These are phyloP conservation scores for Fusarium goolgardi DNA, from an alignment of 2,329 filamentous ascomycete genomes.

Conservation along the genomic window DNA sequence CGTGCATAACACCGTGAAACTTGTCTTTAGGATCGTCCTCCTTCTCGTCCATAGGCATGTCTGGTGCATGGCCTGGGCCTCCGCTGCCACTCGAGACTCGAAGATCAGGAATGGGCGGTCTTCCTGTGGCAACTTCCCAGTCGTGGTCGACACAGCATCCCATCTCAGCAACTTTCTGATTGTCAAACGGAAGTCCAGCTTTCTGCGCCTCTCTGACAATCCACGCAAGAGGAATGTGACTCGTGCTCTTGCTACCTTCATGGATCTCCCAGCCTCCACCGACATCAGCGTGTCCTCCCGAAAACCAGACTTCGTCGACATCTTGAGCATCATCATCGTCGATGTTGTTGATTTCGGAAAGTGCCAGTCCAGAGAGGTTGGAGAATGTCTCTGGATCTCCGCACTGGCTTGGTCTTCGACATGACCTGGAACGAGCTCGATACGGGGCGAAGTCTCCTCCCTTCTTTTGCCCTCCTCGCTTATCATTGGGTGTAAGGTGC, in stretches of 20 bases:
- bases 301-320: conserved; percentile 84
- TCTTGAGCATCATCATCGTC: conserved; percentile 70
- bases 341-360: conserved; percentile 52
- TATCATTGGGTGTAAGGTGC: conserved; percentile 30
- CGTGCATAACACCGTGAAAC: conserved; percentile 70
- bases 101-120: conserved; percentile 49
- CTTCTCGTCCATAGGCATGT: conserved; percentile 41
- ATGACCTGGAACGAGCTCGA: conserved; percentile 55
- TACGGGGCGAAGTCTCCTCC: conserved; percentile 54
- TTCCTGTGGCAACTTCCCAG: conserved; percentile 10
- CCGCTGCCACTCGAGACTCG: conserved; percentile 42
- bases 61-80: conserved; percentile 35
- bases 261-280: conserved; percentile 79
- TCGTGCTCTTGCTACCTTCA: conserved; percentile 68
- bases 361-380: conserved; percentile 47
- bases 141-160: conserved; percentile 60
- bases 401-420: conserved; percentile 45
- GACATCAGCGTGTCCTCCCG: conserved; percentile 81
- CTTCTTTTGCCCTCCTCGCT: conserved; percentile 9
- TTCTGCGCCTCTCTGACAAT: conserved; percentile 71
- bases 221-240: conserved; percentile 76
- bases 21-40: conserved; percentile 38
- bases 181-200: conserved; percentile 78
- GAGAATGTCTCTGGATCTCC: conserved; percentile 47
- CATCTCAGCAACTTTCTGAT: conserved; percentile 73